Conservation (phyloP, 352 stramenopile species). For the Paralagenidium karlingii region DNA sequence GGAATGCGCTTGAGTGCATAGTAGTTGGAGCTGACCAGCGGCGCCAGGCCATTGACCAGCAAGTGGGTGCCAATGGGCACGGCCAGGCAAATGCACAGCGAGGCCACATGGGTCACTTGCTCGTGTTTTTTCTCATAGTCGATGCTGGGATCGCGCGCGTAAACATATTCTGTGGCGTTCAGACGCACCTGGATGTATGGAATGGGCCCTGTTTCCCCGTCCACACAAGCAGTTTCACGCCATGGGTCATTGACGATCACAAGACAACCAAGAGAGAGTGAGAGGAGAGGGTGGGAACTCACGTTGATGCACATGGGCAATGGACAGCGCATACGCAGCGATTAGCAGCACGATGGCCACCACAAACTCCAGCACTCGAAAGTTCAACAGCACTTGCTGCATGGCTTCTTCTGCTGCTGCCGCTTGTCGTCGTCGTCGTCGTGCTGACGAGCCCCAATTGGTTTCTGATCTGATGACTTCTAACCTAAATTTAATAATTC, state of each 20-base stretch:
- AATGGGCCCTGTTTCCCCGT: slow-evolving; percentile 23
- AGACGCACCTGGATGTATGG: slow-evolving; percentile 35
- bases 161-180: slow-evolving; percentile 26
- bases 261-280: too few relatives aligned
- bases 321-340: background rate
- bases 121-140: slow-evolving; percentile 39
- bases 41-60: background rate
- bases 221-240: background rate
- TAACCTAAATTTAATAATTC: background rate
- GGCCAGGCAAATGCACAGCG: background rate
- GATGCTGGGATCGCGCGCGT: slow-evolving; percentile 36
- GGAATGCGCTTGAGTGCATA: slow-evolving; percentile 30
- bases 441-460: background rate
- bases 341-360: slow-evolving; percentile 15
- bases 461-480: background rate
- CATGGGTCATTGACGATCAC: background rate
- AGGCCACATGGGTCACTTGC: slow-evolving; percentile 12
- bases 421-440: slow-evolving; percentile 10
- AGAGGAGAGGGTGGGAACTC: too few relatives aligned
- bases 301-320: background rate
- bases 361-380: slow-evolving; percentile 16
- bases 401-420: background rate
- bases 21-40: slow-evolving; percentile 31
- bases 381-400: slow-evolving; percentile 10
- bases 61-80: background rate